phyloP scores from a whole-genome alignment of 805 yeast species.

The Zygotorulaspora danielsina region DNA sequence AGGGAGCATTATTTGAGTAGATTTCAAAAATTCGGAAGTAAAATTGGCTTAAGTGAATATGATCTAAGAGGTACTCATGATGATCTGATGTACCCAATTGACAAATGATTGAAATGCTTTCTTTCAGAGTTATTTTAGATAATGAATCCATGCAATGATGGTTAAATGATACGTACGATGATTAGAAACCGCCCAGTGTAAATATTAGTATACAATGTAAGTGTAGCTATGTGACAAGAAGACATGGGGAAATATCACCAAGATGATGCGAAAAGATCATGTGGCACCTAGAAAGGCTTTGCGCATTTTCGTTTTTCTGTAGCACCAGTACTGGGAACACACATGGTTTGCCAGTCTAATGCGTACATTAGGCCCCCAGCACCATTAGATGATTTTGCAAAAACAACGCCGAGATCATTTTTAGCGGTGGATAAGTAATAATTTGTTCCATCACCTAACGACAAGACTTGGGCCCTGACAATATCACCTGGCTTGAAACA shows the following conservation, averaged over 20 bases:
- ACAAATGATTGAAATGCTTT: constrained; percentile 1
- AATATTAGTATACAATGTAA: constrained; percentile 3
- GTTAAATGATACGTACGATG: not conserved
- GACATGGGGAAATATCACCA: not conserved
- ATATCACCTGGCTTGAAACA: constrained; percentile 90
- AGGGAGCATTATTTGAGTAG: constrained; percentile 61
- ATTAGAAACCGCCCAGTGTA: not conserved
- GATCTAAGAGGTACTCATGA: constrained; percentile 58
- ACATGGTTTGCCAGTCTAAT: constrained; percentile 94
- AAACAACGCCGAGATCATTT: constrained; percentile 89
- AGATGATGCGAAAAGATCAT: not conserved
- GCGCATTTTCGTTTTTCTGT: constrained; percentile 86
- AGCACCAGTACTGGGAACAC: constrained; percentile 67
- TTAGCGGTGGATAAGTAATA: constrained; percentile 86
- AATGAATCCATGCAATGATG: not conserved
- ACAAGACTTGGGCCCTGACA: constrained; percentile 72
- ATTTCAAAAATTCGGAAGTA: constrained; percentile 64
- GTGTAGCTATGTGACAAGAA: not conserved
- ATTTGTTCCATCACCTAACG: constrained; percentile 90
- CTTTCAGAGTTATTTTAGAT: not conserved
- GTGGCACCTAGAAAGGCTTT: constrained; percentile 65
- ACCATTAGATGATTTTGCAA: constrained; percentile 64
- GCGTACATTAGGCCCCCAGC: constrained; percentile 81
- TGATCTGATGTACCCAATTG: constrained; percentile 27
- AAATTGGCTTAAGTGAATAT: constrained; percentile 75